Percentiles rank a stretch among this genome's conserved stretches.
Conservation (phyloP, 2,329 filamentous ascomycete species). For the Coniochaeta sp. region DNA sequence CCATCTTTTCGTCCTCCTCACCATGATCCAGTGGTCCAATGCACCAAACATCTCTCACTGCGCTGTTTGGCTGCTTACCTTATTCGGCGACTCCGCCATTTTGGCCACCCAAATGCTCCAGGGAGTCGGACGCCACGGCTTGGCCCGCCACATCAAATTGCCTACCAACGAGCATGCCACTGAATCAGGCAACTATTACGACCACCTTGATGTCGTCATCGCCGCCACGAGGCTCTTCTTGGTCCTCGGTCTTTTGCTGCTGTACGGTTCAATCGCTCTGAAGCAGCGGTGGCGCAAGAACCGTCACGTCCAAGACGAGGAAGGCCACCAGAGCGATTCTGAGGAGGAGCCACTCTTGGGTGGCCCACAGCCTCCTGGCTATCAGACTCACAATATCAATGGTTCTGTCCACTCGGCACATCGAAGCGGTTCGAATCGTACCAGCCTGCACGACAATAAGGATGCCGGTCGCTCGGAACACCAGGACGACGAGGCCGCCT, state of each 20-base stretch:
- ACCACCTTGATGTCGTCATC: conserved; percentile 58
- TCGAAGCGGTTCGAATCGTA: conserved; percentile 23
- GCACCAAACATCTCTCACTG: conserved; percentile 77
- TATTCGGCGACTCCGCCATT: conserved; percentile 68
- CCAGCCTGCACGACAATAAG: conserved; percentile 28
- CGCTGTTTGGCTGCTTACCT: conserved; percentile 66
- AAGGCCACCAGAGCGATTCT: conserved; percentile 26
- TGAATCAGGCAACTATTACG: conserved; percentile 41
- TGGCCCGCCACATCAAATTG: conserved; percentile 21
- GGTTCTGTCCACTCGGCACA: conserved; percentile 14
- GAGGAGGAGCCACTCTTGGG: conserved; percentile 59
- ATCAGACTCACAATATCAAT: conserved; percentile 16
- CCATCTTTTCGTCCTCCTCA: conserved; percentile 78
- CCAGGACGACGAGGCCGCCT: conserved; percentile 64
- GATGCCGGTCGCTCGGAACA: conserved; percentile 32
- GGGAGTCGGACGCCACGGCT: conserved; percentile 47
- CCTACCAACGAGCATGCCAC: conserved; percentile 31
- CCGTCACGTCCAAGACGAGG: conserved; percentile 32
- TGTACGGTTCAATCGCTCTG: conserved; percentile 46
- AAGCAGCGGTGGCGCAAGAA: conserved; percentile 34
- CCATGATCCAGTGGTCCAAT: conserved; percentile 74
- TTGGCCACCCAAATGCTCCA: conserved; percentile 61
- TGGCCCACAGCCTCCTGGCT: conserved; percentile 29
- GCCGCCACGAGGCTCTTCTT: conserved; percentile 63
- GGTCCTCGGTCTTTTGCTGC: conserved; percentile 33